Conservation (phyloP, 176 grass and related monocot genomes). For the Puccinellia tenuiflora region DNA sequence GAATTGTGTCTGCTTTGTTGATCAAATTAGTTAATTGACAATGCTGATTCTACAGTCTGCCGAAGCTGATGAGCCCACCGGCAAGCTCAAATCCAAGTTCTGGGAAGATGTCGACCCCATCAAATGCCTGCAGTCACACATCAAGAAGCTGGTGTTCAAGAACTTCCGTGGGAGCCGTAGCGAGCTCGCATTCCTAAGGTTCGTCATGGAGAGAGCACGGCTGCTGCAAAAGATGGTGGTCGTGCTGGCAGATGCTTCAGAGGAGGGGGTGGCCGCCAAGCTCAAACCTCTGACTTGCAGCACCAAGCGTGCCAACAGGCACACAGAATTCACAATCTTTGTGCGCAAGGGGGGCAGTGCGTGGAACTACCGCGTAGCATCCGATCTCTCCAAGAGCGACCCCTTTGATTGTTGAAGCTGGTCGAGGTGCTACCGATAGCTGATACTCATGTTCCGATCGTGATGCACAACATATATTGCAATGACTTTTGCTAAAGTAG, state of each 20-base stretch:
- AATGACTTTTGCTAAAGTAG: background rate
- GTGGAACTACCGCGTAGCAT: slow-evolving; percentile 25
- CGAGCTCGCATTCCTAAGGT: slow-evolving; percentile 30
- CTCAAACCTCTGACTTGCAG: slow-evolving; percentile 21
- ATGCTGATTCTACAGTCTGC: slow-evolving; percentile 20
- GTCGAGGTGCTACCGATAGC: background rate
- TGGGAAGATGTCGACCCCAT: slow-evolving; percentile 29
- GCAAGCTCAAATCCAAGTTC: slow-evolving; percentile 44
- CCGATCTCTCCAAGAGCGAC: slow-evolving; percentile 33
- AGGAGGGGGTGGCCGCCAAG: slow-evolving; percentile 11
- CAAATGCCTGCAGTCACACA: slow-evolving; percentile 16
- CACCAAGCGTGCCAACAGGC: slow-evolving; percentile 4
- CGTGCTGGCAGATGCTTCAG: slow-evolving; percentile 20
- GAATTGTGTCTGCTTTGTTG: background rate
- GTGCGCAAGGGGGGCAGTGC: background rate
- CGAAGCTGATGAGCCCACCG: slow-evolving; percentile 15
- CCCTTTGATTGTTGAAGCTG: slow-evolving; percentile 31
- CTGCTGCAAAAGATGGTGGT: slow-evolving; percentile 26
- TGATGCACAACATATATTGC: background rate
- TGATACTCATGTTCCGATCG: background rate
- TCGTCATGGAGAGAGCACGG: slow-evolving; percentile 23
- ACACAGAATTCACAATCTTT: slow-evolving; percentile 5
- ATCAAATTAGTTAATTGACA: background rate
- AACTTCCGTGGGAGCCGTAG: slow-evolving; percentile 14
- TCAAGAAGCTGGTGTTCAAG: slow-evolving; percentile 31